phyloP scores from a whole-genome alignment of 2,329 filamentous ascomycete genomes.

The Curvularia lunata region DNA sequence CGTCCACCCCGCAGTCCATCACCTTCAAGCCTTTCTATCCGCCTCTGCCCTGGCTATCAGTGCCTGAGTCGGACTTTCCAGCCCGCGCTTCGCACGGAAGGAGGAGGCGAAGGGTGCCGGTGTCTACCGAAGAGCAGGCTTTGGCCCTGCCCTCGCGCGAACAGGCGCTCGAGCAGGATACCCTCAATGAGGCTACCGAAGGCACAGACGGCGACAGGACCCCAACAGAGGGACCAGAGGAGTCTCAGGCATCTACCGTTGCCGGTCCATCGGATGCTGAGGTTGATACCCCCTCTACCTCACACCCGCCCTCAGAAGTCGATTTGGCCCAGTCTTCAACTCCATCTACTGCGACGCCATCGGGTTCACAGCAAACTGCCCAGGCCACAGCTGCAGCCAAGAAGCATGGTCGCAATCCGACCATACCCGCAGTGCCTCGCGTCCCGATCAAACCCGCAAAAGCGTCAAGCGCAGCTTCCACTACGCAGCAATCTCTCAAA shows the following conservation, averaged over 20 bases:
- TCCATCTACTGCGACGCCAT: conserved; percentile 59
- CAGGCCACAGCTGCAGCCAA: conserved; percentile 41
- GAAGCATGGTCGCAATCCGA: conserved; percentile 51
- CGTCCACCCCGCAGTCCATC: conserved; percentile 32
- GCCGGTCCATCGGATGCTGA: conserved; percentile 55
- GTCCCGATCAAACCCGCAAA: conserved; percentile 56
- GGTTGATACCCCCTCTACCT: conserved; percentile 64
- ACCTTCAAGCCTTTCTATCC: conserved; percentile 57
- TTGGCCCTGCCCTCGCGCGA: conserved; percentile 62
- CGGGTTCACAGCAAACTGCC: conserved; percentile 51
- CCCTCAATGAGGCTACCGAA: conserved; percentile 20
- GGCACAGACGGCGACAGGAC: conserved; percentile 41
- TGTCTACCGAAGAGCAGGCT: conserved; percentile 46
- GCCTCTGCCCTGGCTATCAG: conserved; percentile 66
- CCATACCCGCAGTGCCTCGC: conserved; percentile 59
- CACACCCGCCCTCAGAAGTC: conserved; percentile 63
- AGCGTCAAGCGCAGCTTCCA: conserved; percentile 42
- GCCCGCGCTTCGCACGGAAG: conserved; percentile 55
- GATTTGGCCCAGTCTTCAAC: conserved; percentile 63
- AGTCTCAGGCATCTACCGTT: conserved; percentile 54
- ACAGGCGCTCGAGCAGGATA: conserved; percentile 29
- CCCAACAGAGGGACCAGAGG: conserved; percentile 49
- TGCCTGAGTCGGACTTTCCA: conserved; percentile 62
- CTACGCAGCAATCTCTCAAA: conserved; percentile 46
- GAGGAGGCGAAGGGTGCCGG: conserved; percentile 53